Percentiles rank a stretch among this genome's conserved stretches.
Evolutionary conservation across 2,329 filamentous ascomycete genomes (phyloP).

Genomic region (Botrytis deweyae): DNA sequence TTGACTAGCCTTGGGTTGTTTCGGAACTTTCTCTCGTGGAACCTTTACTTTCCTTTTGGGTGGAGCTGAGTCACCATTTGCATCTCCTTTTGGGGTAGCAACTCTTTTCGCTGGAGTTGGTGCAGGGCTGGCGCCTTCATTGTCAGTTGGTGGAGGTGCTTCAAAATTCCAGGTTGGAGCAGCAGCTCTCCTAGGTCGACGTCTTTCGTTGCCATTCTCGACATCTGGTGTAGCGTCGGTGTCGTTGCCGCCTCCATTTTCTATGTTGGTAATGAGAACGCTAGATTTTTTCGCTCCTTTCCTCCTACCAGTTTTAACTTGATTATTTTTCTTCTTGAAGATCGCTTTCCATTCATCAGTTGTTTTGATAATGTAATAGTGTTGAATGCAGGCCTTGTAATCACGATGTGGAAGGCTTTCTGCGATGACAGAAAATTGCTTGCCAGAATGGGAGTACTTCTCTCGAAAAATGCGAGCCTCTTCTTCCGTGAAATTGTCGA

Average conservation of each 20-base stretch:
- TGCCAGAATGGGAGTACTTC: slow-evolving; percentile 71
- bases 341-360: slow-evolving; percentile 69
- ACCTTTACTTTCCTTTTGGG: slow-evolving; percentile 41
- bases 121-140: slow-evolving; percentile 57
- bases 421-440: slow-evolving; percentile 80
- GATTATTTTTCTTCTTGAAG: slow-evolving; percentile 47
- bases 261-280: slow-evolving; percentile 63
- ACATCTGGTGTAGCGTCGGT: slow-evolving; percentile 41
- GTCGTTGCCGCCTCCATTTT: slow-evolving; percentile 38
- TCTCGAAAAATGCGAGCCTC: slow-evolving; percentile 72
- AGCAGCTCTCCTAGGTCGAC: slow-evolving; percentile 58
- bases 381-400: slow-evolving; percentile 79
- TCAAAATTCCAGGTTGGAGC: slow-evolving; percentile 73
- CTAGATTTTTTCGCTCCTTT: slow-evolving; percentile 57
- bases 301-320: slow-evolving; percentile 56
- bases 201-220: slow-evolving; percentile 57
- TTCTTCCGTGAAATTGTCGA: slow-evolving; percentile 72
- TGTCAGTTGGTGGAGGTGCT: slow-evolving; percentile 54
- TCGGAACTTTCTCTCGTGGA: slow-evolving; percentile 36
- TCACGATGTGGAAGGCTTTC: slow-evolving; percentile 65
- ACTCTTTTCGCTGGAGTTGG: slow-evolving; percentile 57
- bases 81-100: slow-evolving; percentile 46
- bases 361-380: slow-evolving; percentile 81
- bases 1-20: slow-evolving; percentile 38
- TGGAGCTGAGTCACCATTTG: slow-evolving; percentile 41